Evolutionary conservation across 1,284 basidiomycete genomes (phyloP).

Genomic region (Pseudozyma flocculosa): DNA sequence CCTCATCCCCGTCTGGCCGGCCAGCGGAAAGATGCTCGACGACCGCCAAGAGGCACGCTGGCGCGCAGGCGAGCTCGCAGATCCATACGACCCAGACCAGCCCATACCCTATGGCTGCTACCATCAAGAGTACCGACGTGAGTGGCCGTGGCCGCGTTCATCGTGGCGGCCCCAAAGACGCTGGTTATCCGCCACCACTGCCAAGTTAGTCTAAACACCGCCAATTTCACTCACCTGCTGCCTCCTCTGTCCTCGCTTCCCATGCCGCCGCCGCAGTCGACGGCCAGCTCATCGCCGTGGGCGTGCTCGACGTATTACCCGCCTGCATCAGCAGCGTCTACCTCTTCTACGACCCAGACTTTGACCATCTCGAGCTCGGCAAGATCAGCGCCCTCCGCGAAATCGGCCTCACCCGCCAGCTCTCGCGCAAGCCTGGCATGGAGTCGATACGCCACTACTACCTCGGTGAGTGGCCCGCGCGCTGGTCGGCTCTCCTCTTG

Average conservation of each 20-base stretch:
- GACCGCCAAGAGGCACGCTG: slow-evolving; percentile 8
- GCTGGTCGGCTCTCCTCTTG: no score
- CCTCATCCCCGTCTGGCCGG: slow-evolving; percentile 17
- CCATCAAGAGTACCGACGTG: slow-evolving; percentile 53
- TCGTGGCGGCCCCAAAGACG: no score
- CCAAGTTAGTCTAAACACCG: no score
- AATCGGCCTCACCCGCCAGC: slow-evolving; percentile 32
- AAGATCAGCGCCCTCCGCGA: slow-evolving; percentile 62
- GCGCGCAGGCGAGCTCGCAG: slow-evolving; percentile 6
- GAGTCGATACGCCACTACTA: slow-evolving; percentile 22
- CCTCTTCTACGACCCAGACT: slow-evolving; percentile 84
- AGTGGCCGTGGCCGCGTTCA: no score
- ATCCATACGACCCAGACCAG: slow-evolving; percentile 1
- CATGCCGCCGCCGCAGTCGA: slow-evolving; percentile 59
- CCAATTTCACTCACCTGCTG: no score
- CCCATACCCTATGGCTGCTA: slow-evolving; percentile 39
- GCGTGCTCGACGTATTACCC: slow-evolving; percentile 88
- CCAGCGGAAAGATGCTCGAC: slow-evolving; percentile 7
- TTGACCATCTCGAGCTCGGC: slow-evolving; percentile 75
- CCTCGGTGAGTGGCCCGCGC: slow-evolving; percentile 11
- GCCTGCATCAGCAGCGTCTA: slow-evolving; percentile 90
- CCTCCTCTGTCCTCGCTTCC: background rate
- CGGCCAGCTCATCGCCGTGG: slow-evolving; percentile 78
- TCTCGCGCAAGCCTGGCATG: slow-evolving; percentile 23
- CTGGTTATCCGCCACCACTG: no score